Base-by-base conservation (phyloP, 371 early-diverging fungal species). In the Circinella minor region DNA sequence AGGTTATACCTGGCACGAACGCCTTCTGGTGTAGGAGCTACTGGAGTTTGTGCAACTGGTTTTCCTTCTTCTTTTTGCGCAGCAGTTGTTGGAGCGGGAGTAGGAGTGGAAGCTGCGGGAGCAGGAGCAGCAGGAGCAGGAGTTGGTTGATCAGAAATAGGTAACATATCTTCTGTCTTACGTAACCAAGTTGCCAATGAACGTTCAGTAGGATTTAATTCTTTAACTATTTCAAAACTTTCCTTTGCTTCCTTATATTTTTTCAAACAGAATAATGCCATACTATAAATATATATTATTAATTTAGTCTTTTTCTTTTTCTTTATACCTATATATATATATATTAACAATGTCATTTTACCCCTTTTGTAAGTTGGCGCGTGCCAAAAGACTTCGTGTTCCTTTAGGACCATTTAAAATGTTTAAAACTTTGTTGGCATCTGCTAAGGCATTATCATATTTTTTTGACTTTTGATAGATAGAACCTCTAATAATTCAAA, bases 321-420 rank as follows among this genome's bases (percentile, higher is more conserved):
- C 43, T 43, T 43, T 3, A 0, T 43, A 6, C 39, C 39, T 39
- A 6, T 39, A 39, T 39, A 4, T 9, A 39, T 43, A 43, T 43
- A 43, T 6, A 43, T 43, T 43, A 11, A 43, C 11, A 11, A 43
- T 43, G 1, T 6, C 1, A 9, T 9, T 43, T 74, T 87, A 85
- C 86, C 93, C 89, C 74, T 83, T 80, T 74, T 86, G 78, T 46
- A 87, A 78, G 75, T 87, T 77, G 66, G 91, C 90, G 80, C 91
- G 84, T 61, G 90, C 90, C 55, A 89, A 79, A 43, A 89, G 70
- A 72, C 85, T 84, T 61, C 86, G 75, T 49, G 89, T 78, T n/a
- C 84, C 85, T 65, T 84, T 75, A 49, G 71, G 71, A 11, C 77
- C 76, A 60, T 82, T 78, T 47, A 89, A 77, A 37, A 90, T 77